Percentiles rank a stretch among this genome's conserved stretches.
Evolutionary conservation across 2,329 filamentous ascomycete genomes (phyloP).

Genomic region (Epichloe glyceriae): DNA sequence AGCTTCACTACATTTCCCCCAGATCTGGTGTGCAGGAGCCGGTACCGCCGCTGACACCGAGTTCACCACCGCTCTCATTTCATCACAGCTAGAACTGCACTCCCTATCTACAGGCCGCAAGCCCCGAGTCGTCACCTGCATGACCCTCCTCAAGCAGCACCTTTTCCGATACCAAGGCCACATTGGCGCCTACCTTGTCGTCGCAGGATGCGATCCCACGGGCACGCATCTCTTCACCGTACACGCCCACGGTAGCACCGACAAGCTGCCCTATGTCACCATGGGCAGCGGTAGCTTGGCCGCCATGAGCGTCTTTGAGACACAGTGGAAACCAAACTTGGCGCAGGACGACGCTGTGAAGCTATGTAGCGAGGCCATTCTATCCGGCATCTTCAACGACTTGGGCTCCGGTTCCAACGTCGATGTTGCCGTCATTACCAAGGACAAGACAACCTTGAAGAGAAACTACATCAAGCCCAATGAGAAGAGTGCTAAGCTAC

Average conservation of each 20-base stretch:
- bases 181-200: constrained; percentile 94
- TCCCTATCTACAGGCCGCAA: constrained; percentile 91
- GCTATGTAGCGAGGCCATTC: constrained; percentile 74
- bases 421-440: constrained; percentile 88
- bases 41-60: constrained; percentile 97
- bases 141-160: constrained; percentile 99
- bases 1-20: constrained; percentile 98
- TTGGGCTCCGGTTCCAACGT: constrained; percentile 94
- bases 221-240: constrained; percentile 94
- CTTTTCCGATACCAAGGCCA: constrained; percentile 97
- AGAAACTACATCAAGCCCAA: constrained; percentile 92
- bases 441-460: constrained; percentile 87
- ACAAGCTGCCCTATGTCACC: constrained; percentile 98
- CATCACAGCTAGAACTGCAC: constrained; percentile 96
- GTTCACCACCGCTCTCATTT: constrained; percentile 97
- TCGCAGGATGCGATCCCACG: constrained; percentile 92
- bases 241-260: constrained; percentile 93
- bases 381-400: constrained; percentile 98
- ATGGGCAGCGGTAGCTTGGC: constrained; percentile 96
- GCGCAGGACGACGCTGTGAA: constrained; percentile 70
- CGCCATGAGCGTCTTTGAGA: constrained; percentile 97
- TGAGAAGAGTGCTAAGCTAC: constrained; percentile 76
- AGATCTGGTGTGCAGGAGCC: constrained; percentile 98
- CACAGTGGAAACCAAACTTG: constrained; percentile 74
- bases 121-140: constrained; percentile 94